Evolutionary conservation across 2,329 filamentous ascomycete genomes (phyloP).

Genomic region (Cercospora sesami): DNA sequence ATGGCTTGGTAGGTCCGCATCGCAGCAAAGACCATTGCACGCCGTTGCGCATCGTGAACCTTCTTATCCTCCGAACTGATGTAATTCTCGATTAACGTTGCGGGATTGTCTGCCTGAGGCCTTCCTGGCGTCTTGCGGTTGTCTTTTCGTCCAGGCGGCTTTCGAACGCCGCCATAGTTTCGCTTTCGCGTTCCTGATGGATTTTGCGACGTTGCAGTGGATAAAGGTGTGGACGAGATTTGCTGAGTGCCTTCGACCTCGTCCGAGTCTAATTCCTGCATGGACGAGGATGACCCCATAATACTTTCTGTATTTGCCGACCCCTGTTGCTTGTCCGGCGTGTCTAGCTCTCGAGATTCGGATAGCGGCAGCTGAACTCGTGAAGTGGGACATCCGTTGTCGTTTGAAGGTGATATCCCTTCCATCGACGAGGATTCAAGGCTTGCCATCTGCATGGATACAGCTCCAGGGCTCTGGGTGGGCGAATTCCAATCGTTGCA

Average conservation of each 20-base stretch:
- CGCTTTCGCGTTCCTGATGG: background rate
- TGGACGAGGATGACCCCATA: background rate
- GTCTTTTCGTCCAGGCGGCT: background rate
- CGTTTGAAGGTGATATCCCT: background rate
- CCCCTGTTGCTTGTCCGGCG: background rate
- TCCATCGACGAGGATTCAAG: background rate
- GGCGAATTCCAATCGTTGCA: background rate
- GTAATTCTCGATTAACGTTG: background rate
- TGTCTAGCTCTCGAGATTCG: background rate
- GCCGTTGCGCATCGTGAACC: background rate
- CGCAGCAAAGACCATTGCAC: background rate
- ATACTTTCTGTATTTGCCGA: background rate
- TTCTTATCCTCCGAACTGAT: background rate
- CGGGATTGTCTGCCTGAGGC: background rate
- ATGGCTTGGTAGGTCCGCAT: background rate
- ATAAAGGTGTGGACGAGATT: background rate
- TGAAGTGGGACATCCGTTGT: background rate
- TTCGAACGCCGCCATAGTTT: background rate
- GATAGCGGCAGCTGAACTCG: background rate
- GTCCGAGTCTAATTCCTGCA: background rate
- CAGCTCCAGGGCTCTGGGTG: background rate
- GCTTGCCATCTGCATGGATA: background rate
- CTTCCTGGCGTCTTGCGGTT: background rate
- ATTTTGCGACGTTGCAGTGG: background rate
- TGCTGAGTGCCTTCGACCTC: background rate